Evolutionary conservation across 2,329 filamentous ascomycete genomes (phyloP), one percentile per base, ranked within the genome.

Genomic region (Dactylellina parvicollis): DNA sequence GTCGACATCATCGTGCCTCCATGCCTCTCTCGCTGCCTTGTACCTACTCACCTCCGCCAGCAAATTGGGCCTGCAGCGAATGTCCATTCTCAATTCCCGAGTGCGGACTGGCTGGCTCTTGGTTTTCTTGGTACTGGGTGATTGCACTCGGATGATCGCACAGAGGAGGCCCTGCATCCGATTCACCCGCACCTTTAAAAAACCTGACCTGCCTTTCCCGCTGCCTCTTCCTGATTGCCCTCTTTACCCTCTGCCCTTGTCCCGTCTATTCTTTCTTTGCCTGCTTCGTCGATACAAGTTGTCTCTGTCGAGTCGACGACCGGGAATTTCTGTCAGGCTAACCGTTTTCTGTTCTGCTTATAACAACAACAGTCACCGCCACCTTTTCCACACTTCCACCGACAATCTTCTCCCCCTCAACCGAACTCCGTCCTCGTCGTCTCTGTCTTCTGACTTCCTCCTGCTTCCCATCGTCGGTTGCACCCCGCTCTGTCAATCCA

Each of bases 101-200:
- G n/a, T n/a, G n/a, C n/a, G n/a, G n/a, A n/a, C n/a, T n/a, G n/a
- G n/a, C n/a, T n/a, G n/a, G n/a, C n/a, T 20, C 38, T n/a, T 20
- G 12, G 12, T 42, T 42, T 42, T 42, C 38, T 42, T 20, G 12
- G 12, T 42, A 4, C n/a, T 32, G 30, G 4, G 5, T 42, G 5
- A 7, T 42, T n/a, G 5, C 12, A 8, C 38, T 20, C n/a, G 12
- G n/a, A n/a, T 34, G 42, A 46, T 28, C 9, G 26, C 46, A 50
- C n/a, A 54, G 22, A 14, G 10, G 18, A 18, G 50, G 55, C 55
- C 55, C 55, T 59, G 55, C 55, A 59, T 59, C 38, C 36, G 26
- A 20, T 20, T 7, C 40, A 2, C 9, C 32, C 34, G 20, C 30
- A 16, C 49, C 26, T 16, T 12, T 40, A 7, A 7, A 40, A 40